Conservation (phyloP, 495 filamentous ascomycete species). For the Penicillium cataractarum region DNA sequence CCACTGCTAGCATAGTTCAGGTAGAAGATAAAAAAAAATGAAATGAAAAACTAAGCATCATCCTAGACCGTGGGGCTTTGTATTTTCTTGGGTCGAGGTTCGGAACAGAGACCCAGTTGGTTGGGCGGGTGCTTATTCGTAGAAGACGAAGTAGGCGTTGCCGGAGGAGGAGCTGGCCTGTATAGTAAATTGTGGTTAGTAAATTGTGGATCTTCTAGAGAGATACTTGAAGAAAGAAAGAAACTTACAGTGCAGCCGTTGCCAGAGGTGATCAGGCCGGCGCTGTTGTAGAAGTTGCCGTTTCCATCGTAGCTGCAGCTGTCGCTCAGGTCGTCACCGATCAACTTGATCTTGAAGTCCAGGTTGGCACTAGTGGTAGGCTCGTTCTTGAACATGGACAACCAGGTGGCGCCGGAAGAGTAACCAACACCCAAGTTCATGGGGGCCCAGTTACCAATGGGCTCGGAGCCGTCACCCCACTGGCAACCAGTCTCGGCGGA, state of each 20-base stretch:
- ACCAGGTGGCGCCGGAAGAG: slow-evolving; percentile 66
- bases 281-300: slow-evolving; percentile 56
- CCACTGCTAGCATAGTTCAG: slow-evolving; percentile 11
- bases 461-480: slow-evolving; percentile 68
- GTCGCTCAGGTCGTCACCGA: slow-evolving; percentile 64
- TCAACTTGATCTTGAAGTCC: slow-evolving; percentile 74
- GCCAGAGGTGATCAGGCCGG: slow-evolving; percentile 41
- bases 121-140: slow-evolving; percentile 27
- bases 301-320: slow-evolving; percentile 68
- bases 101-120: background rate
- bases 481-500: slow-evolving; percentile 70
- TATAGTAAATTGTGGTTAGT: slow-evolving; percentile 17
- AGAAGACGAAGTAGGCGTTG: slow-evolving; percentile 50
- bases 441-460: slow-evolving; percentile 87
- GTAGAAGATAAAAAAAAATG: background rate
- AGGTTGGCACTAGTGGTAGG: slow-evolving; percentile 63
- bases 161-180: slow-evolving; percentile 53
- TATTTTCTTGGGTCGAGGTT: slow-evolving; percentile 5
- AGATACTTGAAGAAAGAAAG: no score
- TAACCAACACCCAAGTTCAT: slow-evolving; percentile 84
- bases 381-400: slow-evolving; percentile 80
- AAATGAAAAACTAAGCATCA: slow-evolving; percentile 21
- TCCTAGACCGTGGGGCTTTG: slow-evolving; percentile 13
- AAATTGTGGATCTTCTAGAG: background rate
- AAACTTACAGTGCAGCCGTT: slow-evolving; percentile 71